Evolutionary conservation across 208 protist genomes (phyloP), one percentile per base, ranked within the genome.

Genomic region (Porcisia hertigi): DNA sequence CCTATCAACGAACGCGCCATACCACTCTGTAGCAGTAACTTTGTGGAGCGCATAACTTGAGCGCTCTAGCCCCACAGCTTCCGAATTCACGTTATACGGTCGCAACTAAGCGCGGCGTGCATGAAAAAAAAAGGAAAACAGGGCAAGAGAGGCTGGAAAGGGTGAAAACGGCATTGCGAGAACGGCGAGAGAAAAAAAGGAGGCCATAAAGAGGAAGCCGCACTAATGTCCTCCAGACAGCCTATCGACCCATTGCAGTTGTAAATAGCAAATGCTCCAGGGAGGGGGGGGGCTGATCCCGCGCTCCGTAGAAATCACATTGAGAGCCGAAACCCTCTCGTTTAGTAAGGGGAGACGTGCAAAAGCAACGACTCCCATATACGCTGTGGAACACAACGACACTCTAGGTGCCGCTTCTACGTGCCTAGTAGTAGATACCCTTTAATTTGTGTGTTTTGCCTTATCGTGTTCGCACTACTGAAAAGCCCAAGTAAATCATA

Each of bases 51-150:
- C 34, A 74, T 75, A 55, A 23, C 18, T 7, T 1, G n/a, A 49
- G 69, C 52, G 16, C 7, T 14, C 52, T 47, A 20, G 43, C 54
- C 18, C 9, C 11, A 73, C 64, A 12, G 64, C 47, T 25, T 52
- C 43, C 70, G 20, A 39, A 20, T 7, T 2, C 52, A 34, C 5
- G 41, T 16, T 43, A 41, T n/a, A 39, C n/a, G 36, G 7, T n/a
- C 5, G 59, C 25, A 14, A 49, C 52, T 11, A 20, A 0, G 23
- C 69, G 34, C 49, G 47, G 9, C 7, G 41, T 41, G 39, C 23
- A 16, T 16, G 75, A 76, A 73, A 47, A 20, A 52, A 65, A 30
- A n/a, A 47, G 57, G 72, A 78, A 49, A 66, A 41, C 11, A 60
- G 39, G 6, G 53, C 12, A 62, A 39, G 53, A 73, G 53, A 45